These are phyloP conservation scores for Rhizopogon vulgaris DNA, from an alignment of 768 basidiomycete genomes.

Conservation along the genomic window DNA sequence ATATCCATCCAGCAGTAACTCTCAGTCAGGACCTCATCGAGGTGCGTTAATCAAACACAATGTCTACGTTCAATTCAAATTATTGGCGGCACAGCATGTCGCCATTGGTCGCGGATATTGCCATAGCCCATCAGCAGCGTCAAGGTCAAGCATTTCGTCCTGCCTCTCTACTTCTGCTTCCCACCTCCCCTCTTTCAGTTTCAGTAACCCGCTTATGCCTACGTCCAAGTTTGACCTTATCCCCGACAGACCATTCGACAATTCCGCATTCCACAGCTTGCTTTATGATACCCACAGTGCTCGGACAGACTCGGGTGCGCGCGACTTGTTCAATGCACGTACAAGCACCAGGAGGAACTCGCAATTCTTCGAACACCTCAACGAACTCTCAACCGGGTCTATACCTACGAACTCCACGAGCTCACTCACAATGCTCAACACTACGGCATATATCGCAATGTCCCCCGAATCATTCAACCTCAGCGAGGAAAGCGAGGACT, in stretches of 20 bases:
- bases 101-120: slow-evolving; percentile 14
- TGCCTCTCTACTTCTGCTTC: slow-evolving; percentile 17
- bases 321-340: slow-evolving; percentile 2
- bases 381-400: slow-evolving; percentile 6
- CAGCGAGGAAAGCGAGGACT: slow-evolving; percentile 20
- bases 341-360: slow-evolving; percentile 4
- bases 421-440: slow-evolving; percentile 7
- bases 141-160: slow-evolving; percentile 15
- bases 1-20: slow-evolving; percentile 11
- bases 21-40: slow-evolving; percentile 23
- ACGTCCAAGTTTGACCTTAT: not conserved
- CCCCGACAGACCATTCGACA: slow-evolving; percentile 16
- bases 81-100: slow-evolving; percentile 8
- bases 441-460: slow-evolving; percentile 5
- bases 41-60: slow-evolving; percentile 11
- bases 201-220: not conserved
- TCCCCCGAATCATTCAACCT: slow-evolving; percentile 7
- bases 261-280: slow-evolving; percentile 9
- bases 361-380: slow-evolving; percentile 20
- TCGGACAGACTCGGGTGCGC: slow-evolving; percentile 3
- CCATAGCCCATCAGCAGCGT: slow-evolving; percentile 17
- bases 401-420: slow-evolving; percentile 2
- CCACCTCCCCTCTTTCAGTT: slow-evolving; percentile 2
- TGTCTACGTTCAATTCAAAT: not conserved
- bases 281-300: slow-evolving; percentile 1